A percentile compares a stretch with the other conserved stretches of the same genome.
These are phyloP conservation scores for Plectranthus barbatus DNA, from an alignment of 257 asterid genomes.

Conservation along the genomic window DNA sequence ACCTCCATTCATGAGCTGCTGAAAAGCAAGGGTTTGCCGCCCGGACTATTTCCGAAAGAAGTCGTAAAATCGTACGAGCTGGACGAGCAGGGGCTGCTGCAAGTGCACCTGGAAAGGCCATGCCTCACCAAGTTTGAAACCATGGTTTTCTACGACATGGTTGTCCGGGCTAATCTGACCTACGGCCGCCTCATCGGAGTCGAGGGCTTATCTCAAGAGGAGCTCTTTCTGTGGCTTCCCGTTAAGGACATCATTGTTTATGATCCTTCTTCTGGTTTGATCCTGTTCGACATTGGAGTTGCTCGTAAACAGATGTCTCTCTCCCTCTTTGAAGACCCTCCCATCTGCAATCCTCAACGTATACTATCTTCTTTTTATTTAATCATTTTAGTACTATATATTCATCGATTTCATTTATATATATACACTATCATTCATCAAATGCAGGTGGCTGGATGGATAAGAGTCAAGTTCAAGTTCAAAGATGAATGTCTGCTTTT, in stretches of 20 bases:
- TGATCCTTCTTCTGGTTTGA: conserved; percentile 77
- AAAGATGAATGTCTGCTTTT: conserved; percentile 18
- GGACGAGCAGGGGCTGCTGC: conserved; percentile 42
- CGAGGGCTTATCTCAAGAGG: conserved; percentile 76
- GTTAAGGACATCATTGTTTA: conserved; percentile 72
- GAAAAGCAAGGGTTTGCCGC: conserved; percentile 61
- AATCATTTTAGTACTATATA: background rate
- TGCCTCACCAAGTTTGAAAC: conserved; percentile 74
- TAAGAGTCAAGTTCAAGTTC: conserved; percentile 20
- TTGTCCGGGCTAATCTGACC: conserved; percentile 70
- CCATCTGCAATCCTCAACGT: conserved; percentile 62
- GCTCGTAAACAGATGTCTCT: conserved; percentile 80
- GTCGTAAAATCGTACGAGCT: conserved; percentile 56
- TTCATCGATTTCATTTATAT: no score
- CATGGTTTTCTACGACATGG: conserved; percentile 58
- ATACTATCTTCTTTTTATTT: background rate
- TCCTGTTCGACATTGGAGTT: conserved; percentile 75
- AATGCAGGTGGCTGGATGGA: conserved; percentile 26
- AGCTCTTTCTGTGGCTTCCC: conserved; percentile 82
- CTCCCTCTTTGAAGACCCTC: conserved; percentile 84
- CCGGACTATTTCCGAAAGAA: conserved; percentile 71
- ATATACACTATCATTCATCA: no score
- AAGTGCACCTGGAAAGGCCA: conserved; percentile 60
- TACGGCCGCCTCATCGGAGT: conserved; percentile 72
- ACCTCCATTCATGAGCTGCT: conserved; percentile 60